Evolutionary conservation across 352 stramenopile species (phyloP), one percentile per base, ranked within the genome.

Genomic region (Pythium aristosporum): DNA sequence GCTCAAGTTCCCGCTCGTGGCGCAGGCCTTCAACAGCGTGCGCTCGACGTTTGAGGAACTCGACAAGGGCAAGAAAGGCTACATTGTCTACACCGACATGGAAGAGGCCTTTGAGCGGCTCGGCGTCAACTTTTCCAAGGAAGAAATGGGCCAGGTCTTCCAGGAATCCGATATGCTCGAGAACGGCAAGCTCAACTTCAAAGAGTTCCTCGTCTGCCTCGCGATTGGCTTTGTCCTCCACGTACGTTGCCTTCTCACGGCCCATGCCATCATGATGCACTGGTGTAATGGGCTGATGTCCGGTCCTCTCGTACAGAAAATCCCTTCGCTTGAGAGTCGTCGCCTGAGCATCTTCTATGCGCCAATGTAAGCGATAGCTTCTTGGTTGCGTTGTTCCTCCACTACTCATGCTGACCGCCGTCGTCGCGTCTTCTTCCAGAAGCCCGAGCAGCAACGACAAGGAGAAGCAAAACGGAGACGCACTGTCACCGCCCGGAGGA

Each of bases 151-250:
- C 5, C 79, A 92, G 57, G 80, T 91, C 16, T 90, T 92, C 51
- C 67, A 89, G 46, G 87, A 94, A 57, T 92, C 87, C 32, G 88
- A 96, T 58, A 90, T 96, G 80, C 74, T 81, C 56, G 79, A 94
- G 57, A 83, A 88, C 58, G 85, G 85, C 49, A 74, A 73, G 39
- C 77, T 96, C 16, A 90, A 67, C 25, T 96, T 96, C 65, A 95
- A 94, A 55, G 88, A 96, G 68, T 96, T 96, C 43, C 80, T 96
- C 50, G 81, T 92, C 7, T 95, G 85, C 39, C 80, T 96, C 44
- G 87, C 84, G 0, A 91, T 96, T 30, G 84, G 77, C 32, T 96
- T 94, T 57, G 81, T 96, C 18, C 77, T 96, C 21, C 85, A 95
- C 30, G 86, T 94, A 74, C 50, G 78, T 58, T 3, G 5, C 34